Base-by-base conservation (phyloP, 495 filamentous ascomycete species). In the Neurospora discreta region DNA sequence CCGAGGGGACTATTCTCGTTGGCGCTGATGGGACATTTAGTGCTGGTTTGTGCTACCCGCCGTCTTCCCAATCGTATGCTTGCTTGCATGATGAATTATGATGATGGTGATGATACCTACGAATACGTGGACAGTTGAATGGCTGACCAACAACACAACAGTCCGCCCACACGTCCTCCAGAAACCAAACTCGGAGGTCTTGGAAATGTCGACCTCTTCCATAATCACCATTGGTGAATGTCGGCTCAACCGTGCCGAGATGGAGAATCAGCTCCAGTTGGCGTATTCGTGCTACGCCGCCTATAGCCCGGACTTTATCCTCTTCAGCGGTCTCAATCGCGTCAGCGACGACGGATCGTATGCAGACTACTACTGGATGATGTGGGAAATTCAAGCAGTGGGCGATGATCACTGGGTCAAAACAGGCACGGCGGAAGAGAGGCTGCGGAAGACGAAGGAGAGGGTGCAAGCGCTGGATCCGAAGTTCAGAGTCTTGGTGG, bases 21-120 rank as follows among this genome's bases (percentile, higher is more conserved):
- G 87, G 85, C 5, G 82, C 85, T 1, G 86, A 88, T 74, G 86
- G 85, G 16, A 77, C 81, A 0, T 77, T 77, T 18, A 82, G 80
- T 38, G 68, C 73, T n/a, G 74, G 80, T 81, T 68, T 15, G 78
- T 69, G 38, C n/a, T n/a, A n/a, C 36, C 6, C 6, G 0, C 13
- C 39, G 20, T 30, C 20, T 52, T 5, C 44, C n/a, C 20, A n/a
- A n/a, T n/a, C n/a, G n/a, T n/a, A n/a, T n/a, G n/a, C n/a, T n/a
- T n/a, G n/a, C n/a, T n/a, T n/a, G n/a, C n/a, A n/a, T n/a, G n/a
- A n/a, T n/a, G n/a, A n/a, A n/a, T n/a, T n/a, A 20, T 13, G 44
- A 52, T 20, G 15, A 15, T 42, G 41, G 30, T 23, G 9, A 38
- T 38, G 38, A 38, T 33, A 4, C 2, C 5, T 5, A 33, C 5